Evolutionary conservation across 2,329 filamentous ascomycete species (phyloP).

Genomic region (Escovopsis sp.): DNA sequence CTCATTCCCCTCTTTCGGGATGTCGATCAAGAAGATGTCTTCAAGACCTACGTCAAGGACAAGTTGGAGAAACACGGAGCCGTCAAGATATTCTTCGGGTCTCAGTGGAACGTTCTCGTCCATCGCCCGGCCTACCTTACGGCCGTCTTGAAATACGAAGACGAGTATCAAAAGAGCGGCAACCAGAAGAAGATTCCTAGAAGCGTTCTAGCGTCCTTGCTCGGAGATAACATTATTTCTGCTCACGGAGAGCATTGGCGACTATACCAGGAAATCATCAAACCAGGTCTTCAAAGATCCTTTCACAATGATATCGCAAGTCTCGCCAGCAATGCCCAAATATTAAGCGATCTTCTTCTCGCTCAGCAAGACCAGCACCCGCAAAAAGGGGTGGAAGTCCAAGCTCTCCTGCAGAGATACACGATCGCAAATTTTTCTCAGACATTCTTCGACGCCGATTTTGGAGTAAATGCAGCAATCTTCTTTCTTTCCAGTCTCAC

Average conservation of each 20-base stretch:
- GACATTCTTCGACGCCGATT: slow-evolving; percentile 13
- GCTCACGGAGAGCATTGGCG: slow-evolving; percentile 21
- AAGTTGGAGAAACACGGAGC: slow-evolving; percentile 25
- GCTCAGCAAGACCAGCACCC: slow-evolving; percentile 11
- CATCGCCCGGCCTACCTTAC: slow-evolving; percentile 26
- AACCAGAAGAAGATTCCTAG: slow-evolving; percentile 26
- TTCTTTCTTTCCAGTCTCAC: too few relatives aligned
- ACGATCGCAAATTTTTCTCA: slow-evolving; percentile 21
- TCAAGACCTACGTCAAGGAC: slow-evolving; percentile 21
- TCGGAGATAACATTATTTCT: slow-evolving; percentile 26
- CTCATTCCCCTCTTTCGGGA: slow-evolving; percentile 26
- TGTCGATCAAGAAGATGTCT: slow-evolving; percentile 27
- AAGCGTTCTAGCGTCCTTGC: slow-evolving; percentile 20
- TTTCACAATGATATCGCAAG: slow-evolving; percentile 6
- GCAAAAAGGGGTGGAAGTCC: slow-evolving; percentile 13
- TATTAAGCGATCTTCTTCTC: slow-evolving; percentile 14
- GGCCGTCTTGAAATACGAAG: slow-evolving; percentile 20
- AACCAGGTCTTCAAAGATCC: slow-evolving; percentile 18
- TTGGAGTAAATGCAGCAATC: slow-evolving; percentile 9
- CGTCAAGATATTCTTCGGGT: slow-evolving; percentile 32
- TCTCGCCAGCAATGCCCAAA: slow-evolving; percentile 11
- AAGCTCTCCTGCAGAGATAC: slow-evolving; percentile 19
- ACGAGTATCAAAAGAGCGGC: slow-evolving; percentile 21
- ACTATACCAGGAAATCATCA: slow-evolving; percentile 19
- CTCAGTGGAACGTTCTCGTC: slow-evolving; percentile 32